A percentile compares a stretch with the other conserved stretches of the same genome.
Conservation (phyloP, 148 eudicot species). For the Vaccinium myrtillus region DNA sequence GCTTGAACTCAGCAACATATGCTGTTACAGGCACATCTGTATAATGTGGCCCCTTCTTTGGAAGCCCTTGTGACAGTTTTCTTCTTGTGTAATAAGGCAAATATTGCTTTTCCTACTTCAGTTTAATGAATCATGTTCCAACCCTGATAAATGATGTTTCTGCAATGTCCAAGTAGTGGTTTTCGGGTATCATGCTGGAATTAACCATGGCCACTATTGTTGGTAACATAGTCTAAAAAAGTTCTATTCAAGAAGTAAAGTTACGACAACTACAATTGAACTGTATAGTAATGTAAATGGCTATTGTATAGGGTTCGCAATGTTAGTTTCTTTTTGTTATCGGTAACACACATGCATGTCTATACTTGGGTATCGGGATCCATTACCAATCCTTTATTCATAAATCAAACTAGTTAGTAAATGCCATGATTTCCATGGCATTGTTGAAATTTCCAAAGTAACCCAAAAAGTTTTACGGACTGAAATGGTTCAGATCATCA, state of each 20-base stretch:
- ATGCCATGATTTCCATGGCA: neutral
- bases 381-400: neutral
- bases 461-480: neutral
- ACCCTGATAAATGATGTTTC: neutral
- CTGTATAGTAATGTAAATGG: neutral
- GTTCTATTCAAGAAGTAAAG: neutral
- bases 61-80: neutral
- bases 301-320: neutral
- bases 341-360: neutral
- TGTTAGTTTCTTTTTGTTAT: neutral
- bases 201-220: no score
- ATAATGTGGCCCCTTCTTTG: neutral
- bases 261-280: neutral
- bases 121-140: neutral
- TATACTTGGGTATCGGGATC: neutral
- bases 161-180: neutral
- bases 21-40: neutral
- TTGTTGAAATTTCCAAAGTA: neutral
- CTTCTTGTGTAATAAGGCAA: neutral
- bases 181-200: neutral
- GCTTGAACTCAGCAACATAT: neutral
- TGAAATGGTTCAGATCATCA: neutral
- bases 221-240: no score
- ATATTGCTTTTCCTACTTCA: neutral
- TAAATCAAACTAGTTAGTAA: neutral